Conservation (phyloP, 2,329 filamentous ascomycete species). For the Diaporthe amygdali region DNA sequence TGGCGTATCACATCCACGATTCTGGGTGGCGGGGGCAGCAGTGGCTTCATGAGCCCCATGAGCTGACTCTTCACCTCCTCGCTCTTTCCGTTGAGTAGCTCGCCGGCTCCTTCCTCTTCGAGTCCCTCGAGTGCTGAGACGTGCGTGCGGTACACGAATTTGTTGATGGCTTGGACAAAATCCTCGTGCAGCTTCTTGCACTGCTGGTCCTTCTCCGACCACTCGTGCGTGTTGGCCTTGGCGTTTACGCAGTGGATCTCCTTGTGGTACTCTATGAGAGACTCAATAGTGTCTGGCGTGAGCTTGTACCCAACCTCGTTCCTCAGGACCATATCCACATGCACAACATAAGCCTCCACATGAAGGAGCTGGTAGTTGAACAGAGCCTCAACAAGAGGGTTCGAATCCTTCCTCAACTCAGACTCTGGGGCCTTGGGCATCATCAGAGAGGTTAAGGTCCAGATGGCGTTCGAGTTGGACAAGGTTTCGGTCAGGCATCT, state of each 20-base stretch:
- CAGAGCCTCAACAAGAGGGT: constrained; percentile 83
- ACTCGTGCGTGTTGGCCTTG: constrained; percentile 87
- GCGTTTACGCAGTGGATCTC: constrained; percentile 92
- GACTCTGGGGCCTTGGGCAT: constrained; percentile 86
- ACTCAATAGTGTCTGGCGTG: constrained; percentile 90
- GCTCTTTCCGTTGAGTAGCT: constrained; percentile 88
- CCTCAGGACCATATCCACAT: constrained; percentile 97
- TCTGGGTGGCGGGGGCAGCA: constrained; percentile 85
- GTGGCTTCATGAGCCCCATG: constrained; percentile 82
- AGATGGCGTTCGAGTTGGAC: constrained; percentile 88
- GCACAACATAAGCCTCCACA: constrained; percentile 96
- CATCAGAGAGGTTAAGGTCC: constrained; percentile 93
- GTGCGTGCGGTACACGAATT: constrained; percentile 91
- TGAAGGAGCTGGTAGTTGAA: constrained; percentile 94
- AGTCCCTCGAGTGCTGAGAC: constrained; percentile 90
- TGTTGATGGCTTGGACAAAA: constrained; percentile 95
- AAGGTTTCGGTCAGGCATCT: constrained; percentile 94
- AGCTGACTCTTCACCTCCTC: constrained; percentile 92
- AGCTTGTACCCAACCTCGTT: constrained; percentile 99
- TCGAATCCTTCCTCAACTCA: constrained; percentile 80
- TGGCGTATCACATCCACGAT: constrained; percentile 90
- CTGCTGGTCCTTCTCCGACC: constrained; percentile 95
- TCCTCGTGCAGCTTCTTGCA: constrained; percentile 97
- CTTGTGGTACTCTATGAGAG: constrained; percentile 94
- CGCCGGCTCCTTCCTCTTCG: constrained; percentile 94